Conservation (phyloP, 148 eudicot genomes). For the Pouteria glomerata region DNA sequence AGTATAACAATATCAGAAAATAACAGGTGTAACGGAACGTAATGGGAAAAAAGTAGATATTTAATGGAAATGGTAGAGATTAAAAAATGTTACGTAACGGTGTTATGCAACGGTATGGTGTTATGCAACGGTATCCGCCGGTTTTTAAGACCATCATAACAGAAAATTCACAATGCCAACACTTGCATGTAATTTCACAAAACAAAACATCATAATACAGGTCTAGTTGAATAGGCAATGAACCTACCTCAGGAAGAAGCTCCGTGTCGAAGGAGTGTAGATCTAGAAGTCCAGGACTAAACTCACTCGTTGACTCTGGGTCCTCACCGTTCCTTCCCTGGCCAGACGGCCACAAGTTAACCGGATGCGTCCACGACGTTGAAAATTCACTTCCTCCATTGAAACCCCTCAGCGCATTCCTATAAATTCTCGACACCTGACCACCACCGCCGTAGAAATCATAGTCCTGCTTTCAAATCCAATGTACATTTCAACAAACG, state of each 20-base stretch:
- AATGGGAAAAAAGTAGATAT: too few species aligned
- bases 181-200: too few species aligned
- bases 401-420: constrained; percentile 41
- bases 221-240: background rate
- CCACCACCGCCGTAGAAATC: constrained; percentile 62
- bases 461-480: constrained; percentile 40
- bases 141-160: too few species aligned
- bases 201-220: background rate
- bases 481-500: background rate
- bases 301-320: constrained; percentile 47
- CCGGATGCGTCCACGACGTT: constrained; percentile 57
- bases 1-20: too few species aligned
- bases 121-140: too few species aligned
- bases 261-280: constrained; percentile 90
- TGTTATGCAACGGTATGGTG: too few species aligned
- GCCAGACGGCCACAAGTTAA: constrained; percentile 29
- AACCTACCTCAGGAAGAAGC: constrained; percentile 72
- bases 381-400: constrained; percentile 46
- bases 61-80: too few species aligned
- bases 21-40: too few species aligned
- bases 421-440: constrained; percentile 61
- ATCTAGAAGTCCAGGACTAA: constrained; percentile 90
- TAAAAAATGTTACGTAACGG: too few species aligned
- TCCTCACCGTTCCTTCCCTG: constrained; percentile 57
- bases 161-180: too few species aligned